Base-by-base conservation (phyloP, 2,329 filamentous ascomycete species). In the Aspergillus proliferans region DNA sequence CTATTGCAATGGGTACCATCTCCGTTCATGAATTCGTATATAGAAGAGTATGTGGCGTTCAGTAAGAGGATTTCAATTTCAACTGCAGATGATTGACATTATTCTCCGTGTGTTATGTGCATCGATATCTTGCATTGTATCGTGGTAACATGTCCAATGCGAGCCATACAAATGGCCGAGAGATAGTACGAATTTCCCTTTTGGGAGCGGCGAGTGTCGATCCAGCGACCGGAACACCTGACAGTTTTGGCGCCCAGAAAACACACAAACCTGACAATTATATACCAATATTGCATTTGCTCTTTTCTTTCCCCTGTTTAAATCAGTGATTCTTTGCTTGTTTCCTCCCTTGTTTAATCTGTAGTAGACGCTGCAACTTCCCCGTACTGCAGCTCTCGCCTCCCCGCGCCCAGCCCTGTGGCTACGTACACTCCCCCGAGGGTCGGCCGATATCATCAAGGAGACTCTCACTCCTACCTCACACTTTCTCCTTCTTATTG, bases 371-470 rank as follows among this genome's bases (percentile, higher is more conserved):
- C 26, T 30, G 26, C 26, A 30, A 30, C 26, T 30, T 30, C 26
- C 8, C 26, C 26, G 26, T 30, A 30, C 26, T 30, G 26, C 9
- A 30, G 26, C 26, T 30, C 26, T 10, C 10, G 26, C 26, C 26
- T 30, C 26, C 9, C 26, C 26, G 26, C 26, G 26, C 26, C 26
- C 26, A 30, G 26, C 26, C n/a, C 38, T 40, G 38, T 40, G 38
- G 38, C 38, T 21, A 40, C 34, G 18, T 21, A 21, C 18, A 22
- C 38, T 30, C 19, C 22, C 28, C 41, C 28, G 52, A 33, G 51
- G 52, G 53, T 54, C 53, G 15, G n/a, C 41, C 41, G 50, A 52
- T 50, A 49, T 56, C 54, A 49, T 42, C 44, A 33, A 54, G 45
- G 50, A 50, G 48, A 43, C 45, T 48, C 34, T 36, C 19, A 41